Evolutionary conservation across 805 yeast genomes (phyloP).

Genomic region (Metschnikowia santaceciliae): DNA sequence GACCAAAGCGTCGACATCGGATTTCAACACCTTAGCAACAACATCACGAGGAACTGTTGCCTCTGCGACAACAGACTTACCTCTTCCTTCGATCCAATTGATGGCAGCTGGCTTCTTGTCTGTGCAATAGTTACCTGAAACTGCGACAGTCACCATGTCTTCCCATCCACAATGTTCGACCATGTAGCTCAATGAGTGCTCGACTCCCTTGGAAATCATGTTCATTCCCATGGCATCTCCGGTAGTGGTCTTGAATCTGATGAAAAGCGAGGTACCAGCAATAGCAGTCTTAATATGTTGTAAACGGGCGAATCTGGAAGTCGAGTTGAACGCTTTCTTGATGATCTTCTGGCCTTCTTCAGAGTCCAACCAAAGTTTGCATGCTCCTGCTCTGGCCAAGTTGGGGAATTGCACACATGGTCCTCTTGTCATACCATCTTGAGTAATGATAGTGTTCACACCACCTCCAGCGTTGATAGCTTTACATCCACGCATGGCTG

Average conservation of each 20-base stretch:
- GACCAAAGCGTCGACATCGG: conserved; percentile 88
- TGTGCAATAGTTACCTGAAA: conserved; percentile 96
- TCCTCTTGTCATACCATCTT: conserved; percentile 99
- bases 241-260: conserved; percentile 96
- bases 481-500: conserved; percentile 98
- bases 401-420: conserved; percentile 92
- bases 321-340: conserved; percentile 89
- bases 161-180: conserved; percentile 84
- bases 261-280: conserved; percentile 85
- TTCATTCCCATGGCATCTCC: conserved; percentile 99
- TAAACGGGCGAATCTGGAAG: conserved; percentile 94
- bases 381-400: conserved; percentile 84
- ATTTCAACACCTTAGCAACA: conserved; percentile 79
- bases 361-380: conserved; percentile 92
- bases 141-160: conserved; percentile 89
- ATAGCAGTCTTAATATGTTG: conserved; percentile 88
- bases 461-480: conserved; percentile 98
- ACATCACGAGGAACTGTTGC: conserved; percentile 81
- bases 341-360: conserved; percentile 83
- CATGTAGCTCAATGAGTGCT: conserved; percentile 79
- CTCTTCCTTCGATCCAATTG: conserved; percentile 99
- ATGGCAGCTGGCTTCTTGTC: conserved; percentile 98
- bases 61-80: conserved; percentile 96
- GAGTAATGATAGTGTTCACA: conserved; percentile 82
- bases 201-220: conserved; percentile 99